Base-by-base conservation (phyloP, 768 basidiomycete genomes). In the Mycena epipterygia region DNA sequence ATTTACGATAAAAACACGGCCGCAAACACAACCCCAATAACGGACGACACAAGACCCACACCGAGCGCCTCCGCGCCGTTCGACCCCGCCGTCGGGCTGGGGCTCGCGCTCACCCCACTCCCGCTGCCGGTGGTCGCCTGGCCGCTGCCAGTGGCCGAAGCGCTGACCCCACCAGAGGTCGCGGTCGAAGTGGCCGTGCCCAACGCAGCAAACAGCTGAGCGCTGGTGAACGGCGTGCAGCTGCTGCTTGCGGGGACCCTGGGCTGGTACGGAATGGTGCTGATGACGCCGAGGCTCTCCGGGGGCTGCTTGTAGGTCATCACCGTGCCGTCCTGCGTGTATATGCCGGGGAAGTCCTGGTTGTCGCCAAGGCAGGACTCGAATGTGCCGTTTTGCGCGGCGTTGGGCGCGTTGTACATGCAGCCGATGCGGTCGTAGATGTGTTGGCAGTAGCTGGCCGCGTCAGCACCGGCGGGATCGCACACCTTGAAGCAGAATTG, bases 371-470 rank as follows among this genome's bases (percentile, higher is more conserved):
- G 76, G 81, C 94, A 95, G 11, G 84, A 81, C 67, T 89, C 88
- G 81, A 93, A 95, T 0, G 83, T 82, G 32, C 86, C 87, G 51
- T 90, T 82, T 55, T 85, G 77, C 39, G 91, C 91, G 37, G 83
- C 79, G 78, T 87, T 89, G 19, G 94, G 94, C 21, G 88, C 90
- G 77, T 94, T 95, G 84, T 90, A 94, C 3, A 70, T 75, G 73
- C 92, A 91, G 13, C 95, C 94, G 58, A 94, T 90, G 66, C 90
- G 91, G 76, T 94, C 93, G 68, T 84, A 91, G 69, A 89, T 86
- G 84, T 95, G 90, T 78, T 93, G 83, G 83, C 94, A 95, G 74
- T 78, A 87, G n/a, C 81, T 76, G 5, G 83, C 81, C 0, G 87
- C 84, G 74, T 89, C 84, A n/a, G 86, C 74, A 14, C 83, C 82